phyloP scores from a whole-genome alignment of 2,329 filamentous ascomycete species.

The Tolypocladium ovalisporum region DNA sequence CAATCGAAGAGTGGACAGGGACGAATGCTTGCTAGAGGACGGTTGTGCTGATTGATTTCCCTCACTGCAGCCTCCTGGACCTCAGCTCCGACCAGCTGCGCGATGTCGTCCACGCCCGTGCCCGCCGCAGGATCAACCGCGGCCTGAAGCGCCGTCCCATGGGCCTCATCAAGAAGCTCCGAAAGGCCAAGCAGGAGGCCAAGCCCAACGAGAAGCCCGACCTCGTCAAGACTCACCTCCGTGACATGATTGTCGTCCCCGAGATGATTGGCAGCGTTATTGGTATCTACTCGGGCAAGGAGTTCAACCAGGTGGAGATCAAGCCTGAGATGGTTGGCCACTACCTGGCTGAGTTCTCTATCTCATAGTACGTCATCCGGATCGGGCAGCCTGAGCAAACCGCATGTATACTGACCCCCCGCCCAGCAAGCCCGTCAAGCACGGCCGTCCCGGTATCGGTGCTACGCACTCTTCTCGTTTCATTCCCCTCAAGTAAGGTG shows the following conservation, averaged over 20 bases:
- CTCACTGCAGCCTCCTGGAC: conserved; percentile 73
- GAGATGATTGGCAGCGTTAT: conserved; percentile 99
- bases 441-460: conserved; percentile 99
- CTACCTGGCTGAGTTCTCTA: conserved; percentile 98
- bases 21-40: background rate
- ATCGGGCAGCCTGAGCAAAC: background rate
- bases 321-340: conserved; percentile 99
- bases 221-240: conserved; percentile 97
- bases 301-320: conserved; percentile 99
- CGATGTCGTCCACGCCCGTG: conserved; percentile 98
- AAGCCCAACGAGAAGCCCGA: conserved; percentile 99
- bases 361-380: conserved; percentile 78
- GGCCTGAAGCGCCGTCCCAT: conserved; percentile 99
- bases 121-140: conserved; percentile 98
- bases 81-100: conserved; percentile 97
- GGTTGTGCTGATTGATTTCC: conserved; percentile 9
- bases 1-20: background rate
- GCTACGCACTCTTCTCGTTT: conserved; percentile 99
- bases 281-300: conserved; percentile 99
- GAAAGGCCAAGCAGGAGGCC: conserved; percentile 98
- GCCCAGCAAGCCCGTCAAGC: conserved; percentile 95
- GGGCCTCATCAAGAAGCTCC: conserved; percentile 99
- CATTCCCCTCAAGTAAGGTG: conserved; percentile 99
- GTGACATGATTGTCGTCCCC: conserved; percentile 99
- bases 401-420: conserved; percentile 33